Evolutionary conservation across 1,139 yeast species (phyloP).

Genomic region (Yamadazyma sp.): DNA sequence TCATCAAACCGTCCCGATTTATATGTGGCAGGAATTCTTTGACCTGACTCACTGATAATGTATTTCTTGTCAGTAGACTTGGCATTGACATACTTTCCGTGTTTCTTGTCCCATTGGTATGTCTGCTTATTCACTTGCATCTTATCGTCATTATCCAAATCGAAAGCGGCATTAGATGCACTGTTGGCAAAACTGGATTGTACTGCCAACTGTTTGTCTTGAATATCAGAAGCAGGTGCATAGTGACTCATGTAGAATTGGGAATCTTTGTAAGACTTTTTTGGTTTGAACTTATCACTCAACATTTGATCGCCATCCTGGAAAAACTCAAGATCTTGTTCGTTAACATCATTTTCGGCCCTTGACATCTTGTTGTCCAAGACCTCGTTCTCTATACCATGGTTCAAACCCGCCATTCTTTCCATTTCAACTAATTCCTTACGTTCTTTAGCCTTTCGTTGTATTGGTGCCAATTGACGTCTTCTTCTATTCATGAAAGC

Average conservation of each 20-base stretch:
- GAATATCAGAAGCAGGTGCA: constrained; percentile 78
- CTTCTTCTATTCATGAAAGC: constrained; percentile 86
- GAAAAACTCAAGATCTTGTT: constrained; percentile 54
- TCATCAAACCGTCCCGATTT: constrained; percentile 88
- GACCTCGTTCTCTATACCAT: constrained; percentile 71
- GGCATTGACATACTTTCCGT: constrained; percentile 84
- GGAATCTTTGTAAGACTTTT: constrained; percentile 71
- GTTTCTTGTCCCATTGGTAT: constrained; percentile 92
- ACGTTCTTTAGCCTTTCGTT: constrained; percentile 72
- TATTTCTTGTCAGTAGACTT: constrained; percentile 80
- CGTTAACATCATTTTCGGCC: constrained; percentile 29
- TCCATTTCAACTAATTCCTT: constrained; percentile 70
- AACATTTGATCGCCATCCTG: constrained; percentile 62
- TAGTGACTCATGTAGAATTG: constrained; percentile 83
- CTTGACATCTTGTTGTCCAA: constrained; percentile 42
- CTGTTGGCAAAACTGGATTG: constrained; percentile 75
- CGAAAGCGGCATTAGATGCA: constrained; percentile 83
- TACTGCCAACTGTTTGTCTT: constrained; percentile 74
- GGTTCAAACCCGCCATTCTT: constrained; percentile 72
- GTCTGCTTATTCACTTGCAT: constrained; percentile 64
- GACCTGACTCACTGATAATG: constrained; percentile 94
- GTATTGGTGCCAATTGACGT: constrained; percentile 84
- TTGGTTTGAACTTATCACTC: constrained; percentile 29
- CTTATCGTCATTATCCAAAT: constrained; percentile 78
- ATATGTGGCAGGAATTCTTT: constrained; percentile 87